Percentiles rank a stretch among this genome's conserved stretches.
phyloP scores from a whole-genome alignment of 306 rosid species.

The Ormosia semicastrata region DNA sequence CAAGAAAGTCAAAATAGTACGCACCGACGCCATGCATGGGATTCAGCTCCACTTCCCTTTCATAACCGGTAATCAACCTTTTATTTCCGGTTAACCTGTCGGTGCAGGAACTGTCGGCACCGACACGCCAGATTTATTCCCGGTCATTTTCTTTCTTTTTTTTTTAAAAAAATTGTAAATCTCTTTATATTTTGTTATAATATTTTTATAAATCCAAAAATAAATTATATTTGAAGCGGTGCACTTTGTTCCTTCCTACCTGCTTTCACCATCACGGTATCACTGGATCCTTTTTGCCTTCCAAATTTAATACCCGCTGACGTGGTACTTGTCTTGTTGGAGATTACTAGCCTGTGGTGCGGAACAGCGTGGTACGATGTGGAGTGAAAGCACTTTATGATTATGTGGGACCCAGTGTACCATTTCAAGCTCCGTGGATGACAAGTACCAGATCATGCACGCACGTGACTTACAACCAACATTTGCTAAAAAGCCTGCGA shows the following conservation, averaged over 20 bases:
- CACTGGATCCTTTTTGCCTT: not conserved
- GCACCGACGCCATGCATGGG: constrained; percentile 48
- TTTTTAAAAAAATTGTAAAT: too few relatives aligned
- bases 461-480: constrained; percentile 40
- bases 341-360: not conserved
- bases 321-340: constrained; percentile 16
- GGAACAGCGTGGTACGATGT: not conserved
- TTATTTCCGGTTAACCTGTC: constrained; percentile 26
- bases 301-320: not conserved
- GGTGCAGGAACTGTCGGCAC: constrained; percentile 57
- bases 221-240: not conserved
- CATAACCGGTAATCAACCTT: constrained; percentile 35
- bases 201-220: not conserved
- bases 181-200: not conserved
- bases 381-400: not conserved
- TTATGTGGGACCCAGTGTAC: constrained; percentile 15
- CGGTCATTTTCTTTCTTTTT: constrained; percentile 27
- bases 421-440: not conserved
- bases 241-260: not conserved
- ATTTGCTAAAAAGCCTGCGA: not conserved
- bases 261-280: not conserved
- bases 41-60: constrained; percentile 24
- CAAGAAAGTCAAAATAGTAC: constrained; percentile 24
- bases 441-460: constrained; percentile 5
- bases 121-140: constrained; percentile 59